Evolutionary conservation across 208 protist genomes (phyloP), one percentile per base, ranked within the genome.

Genomic region (Vickermania ingenoplastis): DNA sequence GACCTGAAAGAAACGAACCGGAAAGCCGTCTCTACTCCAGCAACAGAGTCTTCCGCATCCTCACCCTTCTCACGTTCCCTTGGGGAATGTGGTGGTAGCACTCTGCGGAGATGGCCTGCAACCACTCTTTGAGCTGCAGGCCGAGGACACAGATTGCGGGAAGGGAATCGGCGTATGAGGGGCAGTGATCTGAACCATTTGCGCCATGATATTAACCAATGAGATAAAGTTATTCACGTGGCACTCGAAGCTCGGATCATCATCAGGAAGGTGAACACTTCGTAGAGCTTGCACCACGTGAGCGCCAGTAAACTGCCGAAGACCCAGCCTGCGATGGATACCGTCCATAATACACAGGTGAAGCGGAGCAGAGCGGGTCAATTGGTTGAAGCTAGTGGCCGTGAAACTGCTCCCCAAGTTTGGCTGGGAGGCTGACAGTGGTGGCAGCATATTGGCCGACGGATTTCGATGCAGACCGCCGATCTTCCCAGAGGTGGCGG

Each of bases 201-300:
- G 21, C 11, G 23, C 24, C 11, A 59, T 4, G 21, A 13, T 17
- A 22, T 22, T 24, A 14, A 59, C 54, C 23, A 59, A 21, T 11
- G 11, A 41, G 54, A 22, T 45, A 24, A 59, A 59, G 29, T 59
- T 24, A 41, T 59, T 59, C 4, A 24, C 14, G 54, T 59, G 54
- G 29, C 54, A 59, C 29, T 41, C 26, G 5, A 24, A 45, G 23
- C 11, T 41, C 14, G 17, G 54, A 41, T 59, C 14, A 13, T 26
- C 54, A 59, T 59, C 54, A 7, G 54, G 54, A 24, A 59, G 13
- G 54, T 24, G n/a, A 13, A 45, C 54, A 17, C n/a, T 11, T 5
- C 54, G 24, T 17, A 59, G 17, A 4, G 23, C 54, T 14, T 48
- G 24, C 7, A n/a, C 11, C 4, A 59, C 13, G 5, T 59, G n/a